Evolutionary conservation across 176 grass and related monocot genomes (phyloP).

Genomic region (sorghum (Sorghum bicolor)): DNA sequence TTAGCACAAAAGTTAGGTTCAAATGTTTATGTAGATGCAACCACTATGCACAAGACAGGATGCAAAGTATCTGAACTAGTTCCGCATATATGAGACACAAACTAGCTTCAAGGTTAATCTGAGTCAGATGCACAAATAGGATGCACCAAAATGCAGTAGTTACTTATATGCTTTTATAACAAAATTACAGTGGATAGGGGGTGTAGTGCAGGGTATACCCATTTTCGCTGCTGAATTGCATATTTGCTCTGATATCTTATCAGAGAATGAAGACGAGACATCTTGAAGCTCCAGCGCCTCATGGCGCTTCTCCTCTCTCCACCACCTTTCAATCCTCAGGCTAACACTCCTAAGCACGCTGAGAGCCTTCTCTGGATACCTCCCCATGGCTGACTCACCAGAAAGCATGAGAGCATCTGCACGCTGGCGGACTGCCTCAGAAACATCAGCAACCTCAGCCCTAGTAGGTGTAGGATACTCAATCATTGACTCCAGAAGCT

Average conservation of each 20-base stretch:
- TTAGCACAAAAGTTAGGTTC: not conserved
- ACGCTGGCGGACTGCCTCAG: slow-evolving; percentile 86
- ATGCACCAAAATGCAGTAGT: not conserved
- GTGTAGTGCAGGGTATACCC: slow-evolving; percentile 38
- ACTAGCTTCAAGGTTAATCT: not conserved
- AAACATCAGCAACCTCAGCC: slow-evolving; percentile 98
- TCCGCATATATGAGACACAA: not conserved
- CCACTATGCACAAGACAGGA: not conserved
- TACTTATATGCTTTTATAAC: not conserved
- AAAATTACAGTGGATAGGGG: not conserved
- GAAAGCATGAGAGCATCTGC: slow-evolving; percentile 98
- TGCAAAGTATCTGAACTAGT: not conserved
- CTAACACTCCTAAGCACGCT: slow-evolving; percentile 90
- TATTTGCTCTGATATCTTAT: slow-evolving; percentile 89
- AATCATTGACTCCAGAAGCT: slow-evolving; percentile 97
- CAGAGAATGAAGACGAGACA: slow-evolving; percentile 77
- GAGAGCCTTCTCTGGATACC: slow-evolving; percentile 85
- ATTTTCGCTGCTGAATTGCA: slow-evolving; percentile 99
- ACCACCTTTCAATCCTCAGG: slow-evolving; percentile 91
- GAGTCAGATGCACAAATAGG: not conserved
- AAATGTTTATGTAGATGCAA: not conserved
- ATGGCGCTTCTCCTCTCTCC: slow-evolving; percentile 89
- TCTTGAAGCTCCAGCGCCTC: slow-evolving; percentile 65
- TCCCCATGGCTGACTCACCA: slow-evolving; percentile 97
- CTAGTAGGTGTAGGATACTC: slow-evolving; percentile 95